phyloP scores from a whole-genome alignment of 2,329 filamentous ascomycete genomes.

The Stagonosporopsis cucurbitacearum region DNA sequence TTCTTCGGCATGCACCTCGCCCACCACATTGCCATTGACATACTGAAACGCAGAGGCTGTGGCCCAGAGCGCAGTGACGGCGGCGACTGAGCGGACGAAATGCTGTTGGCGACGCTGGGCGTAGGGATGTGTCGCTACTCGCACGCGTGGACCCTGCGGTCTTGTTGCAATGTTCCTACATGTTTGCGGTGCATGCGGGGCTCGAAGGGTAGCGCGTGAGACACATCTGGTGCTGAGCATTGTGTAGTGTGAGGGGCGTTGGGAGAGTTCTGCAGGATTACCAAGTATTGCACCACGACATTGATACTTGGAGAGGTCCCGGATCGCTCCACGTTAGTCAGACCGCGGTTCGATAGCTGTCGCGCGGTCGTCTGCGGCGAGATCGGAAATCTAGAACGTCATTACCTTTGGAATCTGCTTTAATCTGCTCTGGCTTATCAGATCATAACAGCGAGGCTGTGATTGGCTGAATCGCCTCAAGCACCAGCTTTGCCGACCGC shows the following conservation, averaged over 20 bases:
- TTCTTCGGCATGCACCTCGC: conserved; percentile 57
- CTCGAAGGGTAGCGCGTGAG: conserved; percentile 38
- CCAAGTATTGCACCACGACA: background rate
- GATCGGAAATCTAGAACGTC: conserved; percentile 26
- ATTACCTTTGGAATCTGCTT: conserved; percentile 19
- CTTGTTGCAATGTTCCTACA: conserved; percentile 37
- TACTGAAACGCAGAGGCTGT: conserved; percentile 55
- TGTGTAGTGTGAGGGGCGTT: conserved; percentile 20
- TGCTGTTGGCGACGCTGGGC: conserved; percentile 55
- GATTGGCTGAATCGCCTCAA: conserved; percentile 3
- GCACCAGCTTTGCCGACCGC: background rate
- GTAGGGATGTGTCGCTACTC: conserved; percentile 46
- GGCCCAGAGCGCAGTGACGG: conserved; percentile 52
- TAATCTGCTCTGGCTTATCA: conserved; percentile 11
- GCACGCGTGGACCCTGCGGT: conserved; percentile 26
- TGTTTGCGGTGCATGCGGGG: conserved; percentile 30
- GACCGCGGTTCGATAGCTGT: conserved; percentile 18
- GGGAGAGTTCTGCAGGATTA: background rate
- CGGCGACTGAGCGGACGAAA: conserved; percentile 52
- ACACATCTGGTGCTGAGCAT: conserved; percentile 44
- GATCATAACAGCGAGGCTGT: background rate
- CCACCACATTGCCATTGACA: conserved; percentile 50
- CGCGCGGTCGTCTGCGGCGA: conserved; percentile 9
- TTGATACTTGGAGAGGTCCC: background rate
- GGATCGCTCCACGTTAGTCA: conserved; percentile 12